Conservation (phyloP, 1,139 yeast species). For the Blastobotrys buckinghamii region DNA sequence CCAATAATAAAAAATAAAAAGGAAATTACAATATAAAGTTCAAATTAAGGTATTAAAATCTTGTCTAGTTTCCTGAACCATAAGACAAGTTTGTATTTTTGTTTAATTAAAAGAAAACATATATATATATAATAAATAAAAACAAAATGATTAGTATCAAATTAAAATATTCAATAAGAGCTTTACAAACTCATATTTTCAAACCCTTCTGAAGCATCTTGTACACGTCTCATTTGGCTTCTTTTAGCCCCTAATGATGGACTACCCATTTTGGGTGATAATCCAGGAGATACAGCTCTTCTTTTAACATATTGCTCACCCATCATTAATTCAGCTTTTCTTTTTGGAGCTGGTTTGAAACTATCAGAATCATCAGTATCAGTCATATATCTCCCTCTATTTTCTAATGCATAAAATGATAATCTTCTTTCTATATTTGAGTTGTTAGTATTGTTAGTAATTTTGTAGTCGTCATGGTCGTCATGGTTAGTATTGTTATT, state of each 20-base stretch:
- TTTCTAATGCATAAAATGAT: background rate
- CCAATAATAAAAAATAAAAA: too few species aligned
- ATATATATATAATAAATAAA: too few species aligned
- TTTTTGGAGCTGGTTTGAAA: slow-evolving; percentile 11
- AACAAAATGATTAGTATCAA: too few species aligned
- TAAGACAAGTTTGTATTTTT: too few species aligned
- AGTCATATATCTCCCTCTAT: slow-evolving; percentile 2
- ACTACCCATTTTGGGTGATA: slow-evolving; percentile 17
- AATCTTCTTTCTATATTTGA: background rate
- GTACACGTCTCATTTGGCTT: slow-evolving; percentile 27
- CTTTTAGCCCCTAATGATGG: slow-evolving; percentile 22
- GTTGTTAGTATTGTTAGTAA: background rate
- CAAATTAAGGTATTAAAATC: too few species aligned
- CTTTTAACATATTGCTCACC: slow-evolving; percentile 19
- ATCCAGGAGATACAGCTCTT: slow-evolving; percentile 31
- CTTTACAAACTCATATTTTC: slow-evolving; percentile 22
- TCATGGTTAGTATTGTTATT: background rate
- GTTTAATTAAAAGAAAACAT: too few species aligned
- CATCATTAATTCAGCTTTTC: slow-evolving; percentile 19
- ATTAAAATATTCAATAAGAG: too few species aligned
- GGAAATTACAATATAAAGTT: too few species aligned
- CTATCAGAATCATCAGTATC: slow-evolving; percentile 23
- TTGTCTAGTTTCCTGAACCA: too few species aligned
- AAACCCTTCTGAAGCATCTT: slow-evolving; percentile 28
- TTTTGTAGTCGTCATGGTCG: too few species aligned